Conservation (phyloP, 352 stramenopile genomes). For the Globisporangium emineosum region DNA sequence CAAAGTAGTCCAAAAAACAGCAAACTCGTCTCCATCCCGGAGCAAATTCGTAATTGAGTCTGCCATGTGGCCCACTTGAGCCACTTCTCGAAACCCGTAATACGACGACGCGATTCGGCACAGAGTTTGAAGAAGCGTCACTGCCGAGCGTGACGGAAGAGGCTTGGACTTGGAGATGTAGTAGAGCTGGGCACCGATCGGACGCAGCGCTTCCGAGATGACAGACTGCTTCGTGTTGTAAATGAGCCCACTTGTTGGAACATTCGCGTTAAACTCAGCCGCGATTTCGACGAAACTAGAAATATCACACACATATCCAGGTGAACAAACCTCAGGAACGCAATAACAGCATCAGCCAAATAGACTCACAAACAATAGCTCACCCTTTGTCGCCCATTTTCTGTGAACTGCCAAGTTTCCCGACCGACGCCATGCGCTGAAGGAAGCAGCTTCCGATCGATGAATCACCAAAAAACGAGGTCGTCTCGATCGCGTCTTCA, state of each 20-base stretch:
- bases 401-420: conserved; percentile 51
- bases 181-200: conserved; percentile 79
- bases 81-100: conserved; percentile 83
- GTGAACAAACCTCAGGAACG: neutral
- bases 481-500: conserved; percentile 63
- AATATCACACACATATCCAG: neutral
- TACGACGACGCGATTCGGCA: conserved; percentile 86
- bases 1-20: conserved; percentile 85
- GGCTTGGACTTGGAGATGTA: conserved; percentile 67
- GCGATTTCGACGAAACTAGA: conserved; percentile 78
- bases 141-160: conserved; percentile 58
- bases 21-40: conserved; percentile 77
- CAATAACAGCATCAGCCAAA: neutral
- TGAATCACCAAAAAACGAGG: conserved; percentile 76
- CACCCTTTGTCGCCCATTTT: conserved; percentile 67
- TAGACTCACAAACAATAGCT: conserved; percentile 4
- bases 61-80: conserved; percentile 68
- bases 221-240: conserved; percentile 83
- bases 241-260: conserved; percentile 75
- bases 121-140: conserved; percentile 77
- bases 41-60: conserved; percentile 80
- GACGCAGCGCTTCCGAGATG: conserved; percentile 70
- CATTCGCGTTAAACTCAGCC: conserved; percentile 90
- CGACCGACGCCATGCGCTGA: conserved; percentile 67
- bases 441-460: conserved; percentile 81